phyloP scores from a whole-genome alignment of 768 basidiomycete genomes.

The Coprinellus aureogranulatus region DNA sequence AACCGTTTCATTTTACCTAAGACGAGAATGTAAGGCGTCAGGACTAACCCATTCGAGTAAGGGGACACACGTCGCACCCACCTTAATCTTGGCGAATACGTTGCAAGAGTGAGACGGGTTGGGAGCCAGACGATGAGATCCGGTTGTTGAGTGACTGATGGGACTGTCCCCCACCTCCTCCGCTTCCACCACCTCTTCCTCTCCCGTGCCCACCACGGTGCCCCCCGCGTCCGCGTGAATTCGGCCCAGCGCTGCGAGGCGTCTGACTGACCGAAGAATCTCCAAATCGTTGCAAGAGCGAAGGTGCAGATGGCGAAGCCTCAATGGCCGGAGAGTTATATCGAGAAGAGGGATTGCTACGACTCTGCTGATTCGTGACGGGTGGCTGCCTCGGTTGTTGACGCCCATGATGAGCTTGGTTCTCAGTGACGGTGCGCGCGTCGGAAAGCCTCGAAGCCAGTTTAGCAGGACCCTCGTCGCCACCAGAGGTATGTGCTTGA shows the following conservation, averaged over 20 bases:
- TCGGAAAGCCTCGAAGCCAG: neutral
- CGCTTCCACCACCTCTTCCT: slow-evolving; percentile 1
- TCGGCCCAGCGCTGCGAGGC: neutral
- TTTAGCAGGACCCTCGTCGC: neutral
- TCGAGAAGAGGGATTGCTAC: neutral
- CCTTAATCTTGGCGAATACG: neutral
- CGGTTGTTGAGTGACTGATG: neutral
- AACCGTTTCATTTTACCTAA: no score
- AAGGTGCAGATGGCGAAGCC: neutral
- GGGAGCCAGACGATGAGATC: neutral
- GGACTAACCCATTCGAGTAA: neutral
- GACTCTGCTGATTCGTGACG: neutral
- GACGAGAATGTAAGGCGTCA: no score
- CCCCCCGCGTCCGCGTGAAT: neutral
- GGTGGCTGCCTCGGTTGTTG: no score
- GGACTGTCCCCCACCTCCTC: neutral
- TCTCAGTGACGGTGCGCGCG: neutral
- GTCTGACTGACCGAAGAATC: neutral
- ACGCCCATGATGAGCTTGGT: neutral
- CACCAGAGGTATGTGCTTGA: neutral
- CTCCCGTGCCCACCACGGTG: slow-evolving; percentile 2
- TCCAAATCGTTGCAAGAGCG: neutral
- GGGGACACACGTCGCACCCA: neutral
- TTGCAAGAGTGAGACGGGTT: neutral
- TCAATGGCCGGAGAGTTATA: neutral